phyloP scores from a whole-genome alignment of 2,329 filamentous ascomycete species.

The Fusarium verrucosum region DNA sequence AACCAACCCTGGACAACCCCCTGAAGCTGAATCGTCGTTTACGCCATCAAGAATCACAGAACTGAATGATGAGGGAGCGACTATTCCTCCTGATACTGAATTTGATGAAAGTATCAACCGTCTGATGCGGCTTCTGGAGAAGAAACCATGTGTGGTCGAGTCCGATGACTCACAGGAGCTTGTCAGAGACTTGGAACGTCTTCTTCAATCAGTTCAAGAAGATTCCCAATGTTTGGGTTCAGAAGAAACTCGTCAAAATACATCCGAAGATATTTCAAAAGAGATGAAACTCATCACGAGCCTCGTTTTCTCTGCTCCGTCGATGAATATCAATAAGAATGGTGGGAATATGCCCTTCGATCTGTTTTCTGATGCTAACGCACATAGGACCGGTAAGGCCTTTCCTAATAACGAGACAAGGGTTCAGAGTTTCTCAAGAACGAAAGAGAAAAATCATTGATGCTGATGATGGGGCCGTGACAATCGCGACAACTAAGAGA shows the following conservation, averaged over 20 bases:
- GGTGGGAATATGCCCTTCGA: rapidly evolving
- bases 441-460: not conserved
- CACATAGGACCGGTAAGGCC: rapidly evolving
- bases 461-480: rapidly evolving
- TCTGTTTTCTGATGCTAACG: rapidly evolving
- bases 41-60: not conserved
- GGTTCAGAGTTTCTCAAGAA: not conserved
- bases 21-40: rapidly evolving
- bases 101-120: not conserved
- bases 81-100: rapidly evolving
- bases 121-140: not conserved
- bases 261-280: rapidly evolving
- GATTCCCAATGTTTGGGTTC: rapidly evolving
- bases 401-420: rapidly evolving
- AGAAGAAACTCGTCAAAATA: rapidly evolving
- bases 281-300: not conserved
- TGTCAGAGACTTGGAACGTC: not conserved
- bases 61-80: rapidly evolving
- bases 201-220: not conserved
- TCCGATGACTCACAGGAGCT: not conserved
- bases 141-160: not conserved
- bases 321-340: not conserved
- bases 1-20: rapidly evolving
- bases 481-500: not conserved
- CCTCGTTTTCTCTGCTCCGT: rapidly evolving